Evolutionary conservation across 1,284 basidiomycete species (phyloP).

Genomic region (Abortiporus biennis): DNA sequence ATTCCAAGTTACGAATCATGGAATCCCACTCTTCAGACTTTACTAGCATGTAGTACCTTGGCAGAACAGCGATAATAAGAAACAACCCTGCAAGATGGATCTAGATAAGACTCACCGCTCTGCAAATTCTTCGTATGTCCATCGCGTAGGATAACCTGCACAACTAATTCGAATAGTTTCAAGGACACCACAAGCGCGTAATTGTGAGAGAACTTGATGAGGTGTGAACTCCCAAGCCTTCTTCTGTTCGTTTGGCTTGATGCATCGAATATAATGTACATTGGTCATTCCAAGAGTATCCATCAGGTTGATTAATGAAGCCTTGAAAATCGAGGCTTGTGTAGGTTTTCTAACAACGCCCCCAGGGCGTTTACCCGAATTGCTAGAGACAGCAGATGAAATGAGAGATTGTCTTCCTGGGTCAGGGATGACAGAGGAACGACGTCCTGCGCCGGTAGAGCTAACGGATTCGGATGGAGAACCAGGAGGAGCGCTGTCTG

Average conservation of each 20-base stretch:
- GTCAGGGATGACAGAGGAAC: slow-evolving; percentile 79
- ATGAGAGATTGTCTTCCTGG: slow-evolving; percentile 75
- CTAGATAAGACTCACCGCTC: slow-evolving; percentile 63
- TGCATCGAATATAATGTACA: slow-evolving; percentile 99
- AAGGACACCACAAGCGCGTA: slow-evolving; percentile 97
- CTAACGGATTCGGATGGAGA: slow-evolving; percentile 75
- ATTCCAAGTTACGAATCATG: slow-evolving; percentile 76
- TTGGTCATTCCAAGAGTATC: slow-evolving; percentile 97
- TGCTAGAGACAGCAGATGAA: slow-evolving; percentile 34
- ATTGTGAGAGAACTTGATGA: slow-evolving; percentile 92
- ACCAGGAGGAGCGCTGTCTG: slow-evolving; percentile 56
- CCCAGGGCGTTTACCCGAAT: slow-evolving; percentile 51
- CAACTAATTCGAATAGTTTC: slow-evolving; percentile 99
- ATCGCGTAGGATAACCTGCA: slow-evolving; percentile 97
- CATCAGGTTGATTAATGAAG: slow-evolving; percentile 92
- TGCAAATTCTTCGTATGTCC: slow-evolving; percentile 99
- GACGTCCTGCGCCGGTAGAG: slow-evolving; percentile 39
- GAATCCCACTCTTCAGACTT: slow-evolving; percentile 82
- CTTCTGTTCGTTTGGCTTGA: slow-evolving; percentile 98
- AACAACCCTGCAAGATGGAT: slow-evolving; percentile 6
- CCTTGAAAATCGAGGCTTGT: slow-evolving; percentile 97
- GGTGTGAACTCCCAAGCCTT: slow-evolving; percentile 96
- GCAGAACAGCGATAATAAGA: slow-evolving; percentile 3
- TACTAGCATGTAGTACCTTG: slow-evolving; percentile 95
- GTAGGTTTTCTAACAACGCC: slow-evolving; percentile 86